Conservation (phyloP, 345 rosid genomes). For the Raphanus raphanistrum region DNA sequence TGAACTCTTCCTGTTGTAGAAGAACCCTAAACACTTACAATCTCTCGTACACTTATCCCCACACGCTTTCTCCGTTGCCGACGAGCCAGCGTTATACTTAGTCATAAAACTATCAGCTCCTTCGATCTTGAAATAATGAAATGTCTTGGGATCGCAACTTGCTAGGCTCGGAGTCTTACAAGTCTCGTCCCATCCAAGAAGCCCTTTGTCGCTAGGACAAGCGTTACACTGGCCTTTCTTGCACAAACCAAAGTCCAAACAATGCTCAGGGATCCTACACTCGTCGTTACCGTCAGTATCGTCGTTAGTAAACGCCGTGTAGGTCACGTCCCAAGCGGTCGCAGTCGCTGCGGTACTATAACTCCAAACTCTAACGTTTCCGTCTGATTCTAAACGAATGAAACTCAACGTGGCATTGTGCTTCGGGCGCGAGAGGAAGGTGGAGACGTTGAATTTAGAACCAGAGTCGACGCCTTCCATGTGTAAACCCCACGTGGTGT, state of each 20-base stretch:
- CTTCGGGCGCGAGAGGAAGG: neutral
- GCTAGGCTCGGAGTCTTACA: conserved; percentile 37
- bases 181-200: conserved; percentile 49
- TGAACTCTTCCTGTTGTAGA: conserved; percentile 44
- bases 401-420: conserved; percentile 3
- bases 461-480: conserved; percentile 22
- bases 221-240: conserved; percentile 40
- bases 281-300: conserved; percentile 34
- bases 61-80: conserved; percentile 45
- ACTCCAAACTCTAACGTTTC: neutral
- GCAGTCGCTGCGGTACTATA: neutral
- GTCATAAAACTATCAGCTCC: conserved; percentile 57
- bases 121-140: conserved; percentile 46
- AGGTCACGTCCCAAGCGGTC: conserved; percentile 38
- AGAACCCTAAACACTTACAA: conserved; percentile 66
- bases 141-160: conserved; percentile 19
- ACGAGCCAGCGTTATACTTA: conserved; percentile 47
- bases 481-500: conserved; percentile 30
- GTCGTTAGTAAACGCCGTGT: conserved; percentile 8
- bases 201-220: conserved; percentile 39
- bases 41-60: conserved; percentile 50
- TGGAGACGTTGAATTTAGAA: neutral
- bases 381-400: neutral
- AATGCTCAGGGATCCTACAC: conserved; percentile 38
- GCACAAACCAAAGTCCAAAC: conserved; percentile 37